A percentile compares a stretch with the other conserved stretches of the same genome.
Evolutionary conservation across 202 grass and related monocot species (phyloP).

Genomic region (Zizania palustris): DNA sequence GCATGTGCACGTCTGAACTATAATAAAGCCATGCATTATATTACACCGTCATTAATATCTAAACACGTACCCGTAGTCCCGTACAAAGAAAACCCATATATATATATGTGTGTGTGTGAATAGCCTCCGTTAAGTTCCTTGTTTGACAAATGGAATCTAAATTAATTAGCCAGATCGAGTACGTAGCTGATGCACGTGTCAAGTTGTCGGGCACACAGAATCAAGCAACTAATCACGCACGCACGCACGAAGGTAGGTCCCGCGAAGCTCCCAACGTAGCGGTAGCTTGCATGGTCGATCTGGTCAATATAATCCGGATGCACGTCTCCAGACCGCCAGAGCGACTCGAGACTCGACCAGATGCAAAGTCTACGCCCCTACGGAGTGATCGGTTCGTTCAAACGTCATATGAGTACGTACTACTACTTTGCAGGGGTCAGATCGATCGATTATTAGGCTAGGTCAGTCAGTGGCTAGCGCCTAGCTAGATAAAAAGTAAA

Average conservation of each 20-base stretch:
- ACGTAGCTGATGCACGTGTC: neutral
- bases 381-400: neutral
- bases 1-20: no score
- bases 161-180: neutral
- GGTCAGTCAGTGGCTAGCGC: neutral
- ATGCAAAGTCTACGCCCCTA: neutral
- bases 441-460: neutral
- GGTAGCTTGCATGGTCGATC: no score
- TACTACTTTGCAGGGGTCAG: neutral
- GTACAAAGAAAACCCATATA: no score
- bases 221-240: neutral
- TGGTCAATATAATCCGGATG: neutral
- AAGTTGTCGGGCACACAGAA: neutral
- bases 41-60: no score
- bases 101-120: no score
- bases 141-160: neutral
- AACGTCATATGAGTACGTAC: neutral
- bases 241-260: neutral
- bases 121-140: no score
- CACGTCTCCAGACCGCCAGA: neutral
- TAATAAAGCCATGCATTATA: no score
- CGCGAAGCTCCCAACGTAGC: neutral
- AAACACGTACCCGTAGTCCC: no score
- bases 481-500: no score
- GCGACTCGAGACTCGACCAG: neutral